Evolutionary conservation across 768 basidiomycete species (phyloP).

Genomic region (Lyophyllum atratum): DNA sequence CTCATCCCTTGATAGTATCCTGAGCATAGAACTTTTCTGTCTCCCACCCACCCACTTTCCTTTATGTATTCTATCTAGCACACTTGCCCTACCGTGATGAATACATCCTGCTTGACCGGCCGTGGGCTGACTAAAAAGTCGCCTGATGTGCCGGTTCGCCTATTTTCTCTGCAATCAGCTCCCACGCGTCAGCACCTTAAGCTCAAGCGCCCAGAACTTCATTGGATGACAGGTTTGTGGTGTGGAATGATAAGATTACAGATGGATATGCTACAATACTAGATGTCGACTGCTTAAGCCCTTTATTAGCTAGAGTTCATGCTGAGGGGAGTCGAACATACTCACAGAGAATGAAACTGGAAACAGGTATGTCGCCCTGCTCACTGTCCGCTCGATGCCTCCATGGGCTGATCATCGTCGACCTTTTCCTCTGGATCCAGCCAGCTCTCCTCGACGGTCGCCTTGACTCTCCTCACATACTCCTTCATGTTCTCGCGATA

Average conservation of each 20-base stretch:
- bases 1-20: background rate
- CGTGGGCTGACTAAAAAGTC: no score
- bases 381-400: background rate
- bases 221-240: no score
- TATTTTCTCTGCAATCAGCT: no score
- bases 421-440: conserved; percentile 78
- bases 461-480: conserved; percentile 90
- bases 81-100: no score
- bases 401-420: conserved; percentile 26
- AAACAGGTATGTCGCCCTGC: background rate
- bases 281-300: background rate
- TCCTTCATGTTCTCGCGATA: conserved; percentile 99
- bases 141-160: no score
- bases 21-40: background rate
- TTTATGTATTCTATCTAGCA: no score
- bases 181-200: no score
- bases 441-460: conserved; percentile 95
- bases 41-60: no score
- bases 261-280: conserved; percentile 1
- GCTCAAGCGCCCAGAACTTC: no score
- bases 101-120: no score
- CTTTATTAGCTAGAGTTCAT: background rate
- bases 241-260: conserved; percentile 3
- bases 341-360: background rate
- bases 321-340: background rate